Evolutionary conservation across 78 protist genomes (phyloP).

Genomic region (Anaeramoeba flamelloides): DNA sequence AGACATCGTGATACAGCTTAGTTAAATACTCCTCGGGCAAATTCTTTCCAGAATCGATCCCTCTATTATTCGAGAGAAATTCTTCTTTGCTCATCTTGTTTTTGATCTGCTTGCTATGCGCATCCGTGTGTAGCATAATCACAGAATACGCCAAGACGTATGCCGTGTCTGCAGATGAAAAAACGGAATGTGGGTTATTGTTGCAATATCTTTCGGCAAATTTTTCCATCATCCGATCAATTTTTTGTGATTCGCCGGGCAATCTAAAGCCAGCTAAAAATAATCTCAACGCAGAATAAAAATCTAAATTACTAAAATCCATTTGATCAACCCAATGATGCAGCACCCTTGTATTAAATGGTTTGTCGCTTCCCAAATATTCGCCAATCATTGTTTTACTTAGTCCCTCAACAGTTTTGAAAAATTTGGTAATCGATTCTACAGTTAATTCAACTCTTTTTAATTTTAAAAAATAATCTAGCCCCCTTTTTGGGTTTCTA

Average conservation of each 20-base stretch:
- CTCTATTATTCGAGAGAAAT: slow-evolving; percentile 16
- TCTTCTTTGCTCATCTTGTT: slow-evolving; percentile 12
- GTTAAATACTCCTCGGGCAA: not conserved
- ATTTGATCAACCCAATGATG: not conserved
- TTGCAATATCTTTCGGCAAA: not conserved
- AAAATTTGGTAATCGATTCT: not conserved
- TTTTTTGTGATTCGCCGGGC: slow-evolving; percentile 44
- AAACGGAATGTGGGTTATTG: slow-evolving; percentile 30
- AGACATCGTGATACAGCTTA: not conserved
- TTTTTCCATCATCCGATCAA: slow-evolving; percentile 45
- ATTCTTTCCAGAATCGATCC: slow-evolving; percentile 3
- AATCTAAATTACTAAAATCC: not conserved
- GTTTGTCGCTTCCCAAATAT: not conserved
- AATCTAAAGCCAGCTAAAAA: slow-evolving; percentile 20
- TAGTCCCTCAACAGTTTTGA: not conserved
- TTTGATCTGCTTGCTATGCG: slow-evolving; percentile 5
- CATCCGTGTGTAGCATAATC: slow-evolving; percentile 30
- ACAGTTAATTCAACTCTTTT: not conserved
- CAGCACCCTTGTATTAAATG: not conserved
- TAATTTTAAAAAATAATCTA: not conserved
- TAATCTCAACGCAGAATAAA: not conserved
- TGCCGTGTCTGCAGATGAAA: slow-evolving; percentile 19
- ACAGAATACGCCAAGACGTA: slow-evolving; percentile 18
- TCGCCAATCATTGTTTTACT: not conserved
- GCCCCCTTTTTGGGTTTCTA: not conserved